Evolutionary conservation across 1,139 yeast species (phyloP).

Genomic region (Lodderomyces theae): DNA sequence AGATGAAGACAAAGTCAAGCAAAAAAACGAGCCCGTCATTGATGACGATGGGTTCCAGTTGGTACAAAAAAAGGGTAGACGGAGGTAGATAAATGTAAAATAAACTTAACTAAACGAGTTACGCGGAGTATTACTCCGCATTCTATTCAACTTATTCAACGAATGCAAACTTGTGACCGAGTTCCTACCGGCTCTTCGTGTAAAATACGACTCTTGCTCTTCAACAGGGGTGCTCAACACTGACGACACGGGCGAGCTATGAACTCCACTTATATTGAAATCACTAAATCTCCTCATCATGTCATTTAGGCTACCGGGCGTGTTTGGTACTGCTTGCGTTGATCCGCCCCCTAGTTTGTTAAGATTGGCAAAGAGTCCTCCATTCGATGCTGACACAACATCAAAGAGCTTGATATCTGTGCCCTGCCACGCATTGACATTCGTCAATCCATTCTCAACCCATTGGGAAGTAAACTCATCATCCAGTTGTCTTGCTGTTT

Average conservation of each 20-base stretch:
- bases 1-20: slow-evolving; percentile 15
- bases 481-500: slow-evolving; percentile 1
- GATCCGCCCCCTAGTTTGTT: slow-evolving; percentile 12
- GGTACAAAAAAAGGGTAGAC: slow-evolving; percentile 67
- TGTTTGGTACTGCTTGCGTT: slow-evolving; percentile 24
- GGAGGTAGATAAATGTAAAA: slow-evolving; percentile 14
- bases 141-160: slow-evolving; percentile 39
- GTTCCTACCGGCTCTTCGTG: slow-evolving; percentile 22
- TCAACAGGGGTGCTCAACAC: slow-evolving; percentile 29
- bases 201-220: slow-evolving; percentile 26
- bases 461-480: slow-evolving; percentile 15
- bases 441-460: slow-evolving; percentile 28
- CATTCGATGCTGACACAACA: slow-evolving; percentile 41
- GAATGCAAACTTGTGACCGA: slow-evolving; percentile 44
- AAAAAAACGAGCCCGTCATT: slow-evolving; percentile 56
- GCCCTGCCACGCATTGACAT: slow-evolving; percentile 57
- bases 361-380: slow-evolving; percentile 36
- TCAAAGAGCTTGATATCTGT: slow-evolving; percentile 62
- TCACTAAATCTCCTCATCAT: slow-evolving; percentile 50
- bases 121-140: slow-evolving; percentile 35
- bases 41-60: slow-evolving; percentile 95
- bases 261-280: slow-evolving; percentile 30
- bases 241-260: slow-evolving; percentile 22
- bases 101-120: slow-evolving; percentile 33
- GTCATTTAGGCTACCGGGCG: slow-evolving; percentile 50